A percentile compares a stretch with the other conserved stretches of the same genome.
Evolutionary conservation across 2,329 filamentous ascomycete genomes (phyloP).

Genomic region (Orbilia javanica): DNA sequence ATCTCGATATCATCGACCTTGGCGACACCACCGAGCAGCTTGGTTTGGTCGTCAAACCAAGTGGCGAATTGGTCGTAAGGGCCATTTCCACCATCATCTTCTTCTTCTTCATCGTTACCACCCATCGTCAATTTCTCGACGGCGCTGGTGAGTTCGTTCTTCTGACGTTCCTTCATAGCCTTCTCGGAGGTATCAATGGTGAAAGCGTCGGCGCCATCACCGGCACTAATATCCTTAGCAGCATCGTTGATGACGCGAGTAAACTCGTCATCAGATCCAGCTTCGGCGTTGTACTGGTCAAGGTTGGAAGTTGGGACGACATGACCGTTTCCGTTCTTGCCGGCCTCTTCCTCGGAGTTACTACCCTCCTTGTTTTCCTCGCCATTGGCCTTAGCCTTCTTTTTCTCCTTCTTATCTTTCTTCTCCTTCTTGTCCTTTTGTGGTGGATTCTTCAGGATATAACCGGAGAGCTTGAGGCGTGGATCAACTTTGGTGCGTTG

Average conservation of each 20-base stretch:
- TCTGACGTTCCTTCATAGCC: constrained; percentile 92
- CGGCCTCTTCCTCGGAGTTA: constrained; percentile 71
- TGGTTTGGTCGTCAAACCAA: constrained; percentile 81
- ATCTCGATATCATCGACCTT: constrained; percentile 89
- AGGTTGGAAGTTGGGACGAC: constrained; percentile 66
- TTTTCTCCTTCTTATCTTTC: constrained; percentile 82
- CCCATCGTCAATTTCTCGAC: constrained; percentile 91
- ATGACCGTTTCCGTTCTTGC: constrained; percentile 72
- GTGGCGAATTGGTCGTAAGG: constrained; percentile 90
- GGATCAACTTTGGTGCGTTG: constrained; percentile 91
- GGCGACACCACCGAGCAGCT: constrained; percentile 72
- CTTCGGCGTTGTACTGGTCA: constrained; percentile 72
- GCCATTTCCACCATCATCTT: constrained; percentile 83
- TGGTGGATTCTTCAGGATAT: constrained; percentile 95
- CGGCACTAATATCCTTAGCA: constrained; percentile 75
- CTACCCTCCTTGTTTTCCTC: constrained; percentile 66
- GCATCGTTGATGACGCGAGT: constrained; percentile 79
- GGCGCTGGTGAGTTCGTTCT: constrained; percentile 85
- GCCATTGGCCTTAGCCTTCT: constrained; percentile 76
- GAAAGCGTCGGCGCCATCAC: constrained; percentile 87
- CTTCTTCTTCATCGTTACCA: constrained; percentile 76
- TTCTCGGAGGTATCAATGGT: constrained; percentile 96
- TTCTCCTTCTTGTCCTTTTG: constrained; percentile 95
- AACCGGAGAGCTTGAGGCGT: constrained; percentile 94
- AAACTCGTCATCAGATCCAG: constrained; percentile 90